A percentile compares a stretch with the other conserved stretches of the same genome.
These are phyloP conservation scores for Limonium bicolor DNA, from an alignment of 148 eudicot genomes.

Conservation along the genomic window DNA sequence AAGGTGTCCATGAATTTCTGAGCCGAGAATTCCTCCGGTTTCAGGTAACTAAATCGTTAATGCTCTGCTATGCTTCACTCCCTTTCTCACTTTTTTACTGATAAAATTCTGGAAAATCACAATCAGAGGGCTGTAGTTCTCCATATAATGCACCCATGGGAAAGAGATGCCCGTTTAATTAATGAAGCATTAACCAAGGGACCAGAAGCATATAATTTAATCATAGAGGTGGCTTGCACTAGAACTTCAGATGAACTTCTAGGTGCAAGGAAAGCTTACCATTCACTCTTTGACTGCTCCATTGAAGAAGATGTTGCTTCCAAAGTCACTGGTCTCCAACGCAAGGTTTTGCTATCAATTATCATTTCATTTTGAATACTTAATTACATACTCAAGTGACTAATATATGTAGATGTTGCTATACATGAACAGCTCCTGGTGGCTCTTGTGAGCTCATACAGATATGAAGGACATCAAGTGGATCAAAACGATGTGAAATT, in stretches of 20 bases:
- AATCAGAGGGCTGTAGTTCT: slow-evolving; percentile 45
- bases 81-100: background rate
- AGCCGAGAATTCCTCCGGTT: slow-evolving; percentile 45
- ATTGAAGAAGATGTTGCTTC: slow-evolving; percentile 76
- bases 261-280: slow-evolving; percentile 73
- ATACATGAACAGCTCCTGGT: slow-evolving; percentile 47
- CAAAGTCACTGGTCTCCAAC: slow-evolving; percentile 23
- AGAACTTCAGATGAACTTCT: slow-evolving; percentile 61
- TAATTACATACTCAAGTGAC: background rate
- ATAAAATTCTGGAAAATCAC: background rate
- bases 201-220: slow-evolving; percentile 21
- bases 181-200: slow-evolving; percentile 46
- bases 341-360: slow-evolving; percentile 34
- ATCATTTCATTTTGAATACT: background rate
- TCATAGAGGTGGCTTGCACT: slow-evolving; percentile 65
- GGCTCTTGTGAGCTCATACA: slow-evolving; percentile 65
- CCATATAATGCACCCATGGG: slow-evolving; percentile 86
- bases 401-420: background rate
- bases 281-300: slow-evolving; percentile 55
- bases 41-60: slow-evolving; percentile 22
- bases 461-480: slow-evolving; percentile 65
- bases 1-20: slow-evolving; percentile 23
- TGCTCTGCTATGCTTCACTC: background rate
- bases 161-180: slow-evolving; percentile 72
- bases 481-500: slow-evolving; percentile 47